A percentile compares a stretch with the other conserved stretches of the same genome.
phyloP scores from a whole-genome alignment of 2,329 filamentous ascomycete species.

The Pestalotiopsis sp. region DNA sequence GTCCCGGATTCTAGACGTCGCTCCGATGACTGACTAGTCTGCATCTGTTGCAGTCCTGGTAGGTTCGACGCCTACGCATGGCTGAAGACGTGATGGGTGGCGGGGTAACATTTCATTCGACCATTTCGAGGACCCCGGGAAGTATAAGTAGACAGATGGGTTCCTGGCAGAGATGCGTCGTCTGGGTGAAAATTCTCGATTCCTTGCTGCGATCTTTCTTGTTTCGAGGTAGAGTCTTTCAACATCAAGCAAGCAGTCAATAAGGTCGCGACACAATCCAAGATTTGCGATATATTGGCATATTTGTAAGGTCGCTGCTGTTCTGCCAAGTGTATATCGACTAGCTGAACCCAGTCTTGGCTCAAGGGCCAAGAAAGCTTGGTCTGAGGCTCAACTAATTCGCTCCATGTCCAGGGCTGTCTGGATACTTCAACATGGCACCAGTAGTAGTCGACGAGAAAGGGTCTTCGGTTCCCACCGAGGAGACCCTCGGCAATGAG shows the following conservation, averaged over 20 bases:
- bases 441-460: background rate
- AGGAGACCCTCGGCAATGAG: background rate
- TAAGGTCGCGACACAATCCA: background rate
- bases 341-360: background rate
- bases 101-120: background rate
- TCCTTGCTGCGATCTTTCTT: background rate
- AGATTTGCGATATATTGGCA: background rate
- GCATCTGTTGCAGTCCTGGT: background rate
- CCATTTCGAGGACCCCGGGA: background rate
- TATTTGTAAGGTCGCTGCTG: background rate
- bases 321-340: background rate
- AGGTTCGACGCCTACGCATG: background rate
- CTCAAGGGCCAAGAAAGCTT: conserved; percentile 3
- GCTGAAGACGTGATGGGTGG: conserved; percentile 5
- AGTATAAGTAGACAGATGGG: background rate
- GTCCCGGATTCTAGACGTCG: background rate
- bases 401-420: background rate
- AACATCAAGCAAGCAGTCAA: background rate
- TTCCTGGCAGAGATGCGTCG: background rate
- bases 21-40: conserved; percentile 1
- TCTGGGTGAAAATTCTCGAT: background rate
- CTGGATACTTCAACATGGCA: background rate
- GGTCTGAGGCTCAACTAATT: background rate
- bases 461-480: background rate
- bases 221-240: background rate